phyloP scores from a whole-genome alignment of 1,139 yeast species.

The Kodamaea sp. region DNA sequence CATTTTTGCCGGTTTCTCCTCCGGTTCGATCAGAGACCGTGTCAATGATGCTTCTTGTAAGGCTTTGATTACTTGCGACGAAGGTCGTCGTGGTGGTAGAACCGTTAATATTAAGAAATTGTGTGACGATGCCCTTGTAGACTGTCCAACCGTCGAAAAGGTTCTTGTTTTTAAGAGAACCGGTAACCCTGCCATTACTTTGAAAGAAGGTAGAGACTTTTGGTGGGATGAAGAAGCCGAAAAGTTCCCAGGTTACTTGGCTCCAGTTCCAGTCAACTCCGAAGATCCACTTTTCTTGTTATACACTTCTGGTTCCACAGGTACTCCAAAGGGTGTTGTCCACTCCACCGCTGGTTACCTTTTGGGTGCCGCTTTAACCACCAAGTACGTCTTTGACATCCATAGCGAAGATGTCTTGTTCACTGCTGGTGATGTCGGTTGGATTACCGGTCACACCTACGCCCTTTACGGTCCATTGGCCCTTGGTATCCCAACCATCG shows the following conservation, averaged over 20 bases:
- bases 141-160: conserved; percentile 76
- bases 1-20: conserved; percentile 93
- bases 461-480: conserved; percentile 91
- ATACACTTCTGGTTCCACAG: conserved; percentile 96
- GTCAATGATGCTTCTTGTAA: conserved; percentile 83
- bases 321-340: conserved; percentile 97
- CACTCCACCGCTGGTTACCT: conserved; percentile 94
- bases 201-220: conserved; percentile 81
- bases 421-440: conserved; percentile 98
- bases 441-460: conserved; percentile 99
- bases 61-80: conserved; percentile 92
- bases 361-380: conserved; percentile 91
- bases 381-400: conserved; percentile 89
- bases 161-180: conserved; percentile 88
- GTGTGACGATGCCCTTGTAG: conserved; percentile 85
- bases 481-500: conserved; percentile 85
- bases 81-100: conserved; percentile 95
- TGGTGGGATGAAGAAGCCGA: conserved; percentile 90
- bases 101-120: conserved; percentile 86
- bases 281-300: conserved; percentile 93
- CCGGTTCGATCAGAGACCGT: conserved; percentile 91
- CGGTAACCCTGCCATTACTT: conserved; percentile 59
- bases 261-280: conserved; percentile 83
- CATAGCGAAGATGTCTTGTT: conserved; percentile 85
- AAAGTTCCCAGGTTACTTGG: conserved; percentile 78